These are phyloP conservation scores for Cercospora sp. DNA, from an alignment of 2,329 filamentous ascomycete genomes.

Conservation along the genomic window DNA sequence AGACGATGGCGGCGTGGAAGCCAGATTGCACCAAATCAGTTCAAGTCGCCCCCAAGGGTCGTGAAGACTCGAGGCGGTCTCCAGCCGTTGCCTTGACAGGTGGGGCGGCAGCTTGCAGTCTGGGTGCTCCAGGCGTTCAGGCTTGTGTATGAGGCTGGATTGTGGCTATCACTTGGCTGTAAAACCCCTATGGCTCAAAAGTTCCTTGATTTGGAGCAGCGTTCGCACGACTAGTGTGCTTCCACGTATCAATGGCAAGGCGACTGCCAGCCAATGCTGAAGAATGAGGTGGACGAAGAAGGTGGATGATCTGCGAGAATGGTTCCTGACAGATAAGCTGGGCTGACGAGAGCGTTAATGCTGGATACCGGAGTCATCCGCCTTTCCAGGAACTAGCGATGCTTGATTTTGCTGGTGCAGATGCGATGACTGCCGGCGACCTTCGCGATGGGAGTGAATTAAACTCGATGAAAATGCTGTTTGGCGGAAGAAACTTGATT, in stretches of 20 bases:
- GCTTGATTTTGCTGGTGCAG: neutral
- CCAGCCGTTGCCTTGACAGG: neutral
- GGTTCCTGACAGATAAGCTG: neutral
- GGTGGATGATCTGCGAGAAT: neutral
- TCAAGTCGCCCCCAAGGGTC: neutral
- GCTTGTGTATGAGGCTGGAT: neutral
- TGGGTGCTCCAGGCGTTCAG: neutral
- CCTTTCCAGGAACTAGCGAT: neutral
- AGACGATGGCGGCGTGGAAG: slow-evolving; percentile 5
- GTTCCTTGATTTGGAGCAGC: neutral
- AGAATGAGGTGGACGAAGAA: neutral
- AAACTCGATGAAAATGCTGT: neutral
- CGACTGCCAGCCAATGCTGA: neutral
- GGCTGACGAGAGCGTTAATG: neutral
- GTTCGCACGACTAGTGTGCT: neutral
- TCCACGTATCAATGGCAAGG: neutral
- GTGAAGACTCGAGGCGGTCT: neutral
- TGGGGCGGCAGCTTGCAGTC: neutral
- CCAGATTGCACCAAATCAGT: neutral
- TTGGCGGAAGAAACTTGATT: neutral
- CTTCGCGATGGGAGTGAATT: neutral
- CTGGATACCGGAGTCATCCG: neutral
- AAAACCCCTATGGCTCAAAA: neutral
- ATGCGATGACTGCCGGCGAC: neutral
- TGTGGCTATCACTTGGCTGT: neutral